A percentile compares a stretch with the other conserved stretches of the same genome.
These are phyloP conservation scores for Candida freyschussii DNA, from an alignment of 1,139 yeast genomes.

Conservation along the genomic window DNA sequence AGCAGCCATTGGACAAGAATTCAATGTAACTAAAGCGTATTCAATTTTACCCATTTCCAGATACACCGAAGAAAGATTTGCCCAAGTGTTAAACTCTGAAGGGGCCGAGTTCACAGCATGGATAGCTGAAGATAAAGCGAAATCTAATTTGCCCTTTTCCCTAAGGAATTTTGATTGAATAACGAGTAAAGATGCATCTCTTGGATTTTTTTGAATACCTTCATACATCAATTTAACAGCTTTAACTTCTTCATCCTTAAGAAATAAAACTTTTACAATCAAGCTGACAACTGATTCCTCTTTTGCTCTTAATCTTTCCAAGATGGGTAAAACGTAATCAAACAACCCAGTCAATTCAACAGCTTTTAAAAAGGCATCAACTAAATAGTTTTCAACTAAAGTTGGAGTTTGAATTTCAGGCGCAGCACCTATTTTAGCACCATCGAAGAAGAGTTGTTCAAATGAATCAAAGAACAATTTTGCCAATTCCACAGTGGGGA, in stretches of 20 bases:
- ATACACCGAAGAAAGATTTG: slow-evolving; percentile 68
- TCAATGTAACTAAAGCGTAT: slow-evolving; percentile 78
- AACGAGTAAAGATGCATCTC: slow-evolving; percentile 52
- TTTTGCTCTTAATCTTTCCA: slow-evolving; percentile 41
- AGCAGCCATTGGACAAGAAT: slow-evolving; percentile 93
- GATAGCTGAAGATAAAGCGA: slow-evolving; percentile 74
- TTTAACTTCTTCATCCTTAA: slow-evolving; percentile 70
- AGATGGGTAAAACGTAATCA: slow-evolving; percentile 55
- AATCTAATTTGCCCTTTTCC: slow-evolving; percentile 61
- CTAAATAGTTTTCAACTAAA: slow-evolving; percentile 63
- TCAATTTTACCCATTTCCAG: slow-evolving; percentile 74
- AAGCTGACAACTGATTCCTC: slow-evolving; percentile 56
- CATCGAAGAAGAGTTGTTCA: slow-evolving; percentile 59
- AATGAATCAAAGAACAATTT: slow-evolving; percentile 60
- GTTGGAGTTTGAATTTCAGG: slow-evolving; percentile 69
- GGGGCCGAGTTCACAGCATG: slow-evolving; percentile 87
- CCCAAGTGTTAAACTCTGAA: slow-evolving; percentile 92
- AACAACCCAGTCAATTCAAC: slow-evolving; percentile 66
- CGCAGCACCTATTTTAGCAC: slow-evolving; percentile 59
- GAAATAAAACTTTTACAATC: slow-evolving; percentile 60
- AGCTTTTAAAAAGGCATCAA: slow-evolving; percentile 73
- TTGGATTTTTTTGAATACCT: slow-evolving; percentile 52
- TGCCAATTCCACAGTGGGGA: slow-evolving; percentile 45
- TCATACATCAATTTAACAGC: slow-evolving; percentile 67
- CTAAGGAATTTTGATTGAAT: slow-evolving; percentile 73